Evolutionary conservation across 139 green algal genomes (phyloP), one percentile per base, ranked within the genome.

Genomic region (Medakamo hakoo): DNA sequence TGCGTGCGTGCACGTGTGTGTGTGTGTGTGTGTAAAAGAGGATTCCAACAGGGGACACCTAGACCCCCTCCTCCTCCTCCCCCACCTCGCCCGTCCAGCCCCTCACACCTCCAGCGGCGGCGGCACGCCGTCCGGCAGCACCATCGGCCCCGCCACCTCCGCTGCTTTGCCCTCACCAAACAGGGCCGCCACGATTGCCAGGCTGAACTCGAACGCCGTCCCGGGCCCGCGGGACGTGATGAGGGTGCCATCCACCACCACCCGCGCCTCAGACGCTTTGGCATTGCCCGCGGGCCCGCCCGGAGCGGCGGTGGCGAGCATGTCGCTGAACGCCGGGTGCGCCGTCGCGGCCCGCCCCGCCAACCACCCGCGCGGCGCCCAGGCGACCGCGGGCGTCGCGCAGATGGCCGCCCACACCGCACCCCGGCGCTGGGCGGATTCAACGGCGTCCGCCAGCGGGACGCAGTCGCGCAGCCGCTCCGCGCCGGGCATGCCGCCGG

Each of bases 401-500:
- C 93, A 99, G 31, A 99, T 96, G 30, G 93, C 93, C 3, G 86
- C 87, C 3, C 78, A 77, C 27, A 89, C 62, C 27, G 68, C 70
- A 4, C 73, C 78, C 0, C 32, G 27, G 0, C 31, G 63, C 19
- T 57, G 26, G 67, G 96, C 90, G 27, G 71, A 56, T 4, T 58
- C n/a, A 3, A 96, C 23, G 24, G 95, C 65, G 0, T 70, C 29
- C 0, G 65, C 58, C 0, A 99, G 78, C 4, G 64, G 25, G 0
- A 49, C 49, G 22, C 57, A 82, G 71, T 96, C 82, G 3, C 81
- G 68, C 59, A 99, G 77, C 1, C 77, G 78, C 73, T 95, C 82
- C 1, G 94, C 91, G 16, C 93, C 93, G 2, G 89, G 88, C 85
- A 96, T 95, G 30, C 91, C 92, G 1, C 92, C 92, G 80, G 88